These are phyloP conservation scores for Neofusicoccum umdonicola DNA, from an alignment of 2,329 filamentous ascomycete genomes.

Conservation along the genomic window DNA sequence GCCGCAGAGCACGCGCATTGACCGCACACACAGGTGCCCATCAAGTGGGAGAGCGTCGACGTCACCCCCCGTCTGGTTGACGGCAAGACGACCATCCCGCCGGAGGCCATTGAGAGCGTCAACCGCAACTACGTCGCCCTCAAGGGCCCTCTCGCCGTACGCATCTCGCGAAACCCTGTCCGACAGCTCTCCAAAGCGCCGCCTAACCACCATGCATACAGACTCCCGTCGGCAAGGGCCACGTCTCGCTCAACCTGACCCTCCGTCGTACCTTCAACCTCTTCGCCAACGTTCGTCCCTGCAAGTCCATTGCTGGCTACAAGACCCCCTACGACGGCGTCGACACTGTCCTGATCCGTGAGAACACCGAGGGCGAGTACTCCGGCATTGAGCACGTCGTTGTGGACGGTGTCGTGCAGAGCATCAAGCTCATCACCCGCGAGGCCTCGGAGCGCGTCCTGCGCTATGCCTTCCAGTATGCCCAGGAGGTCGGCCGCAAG, in stretches of 20 bases:
- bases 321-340: conserved; percentile 98
- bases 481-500: conserved; percentile 84
- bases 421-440: conserved; percentile 98
- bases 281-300: conserved; percentile 97
- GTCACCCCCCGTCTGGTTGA: conserved; percentile 92
- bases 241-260: conserved; percentile 97
- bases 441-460: conserved; percentile 94
- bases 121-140: conserved; percentile 94
- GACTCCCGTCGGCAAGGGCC: conserved; percentile 97
- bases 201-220: conserved; percentile 40
- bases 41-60: conserved; percentile 96
- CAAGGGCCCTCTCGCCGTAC: conserved; percentile 93
- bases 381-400: conserved; percentile 98
- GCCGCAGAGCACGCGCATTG: conserved; percentile 13
- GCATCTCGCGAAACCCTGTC: conserved; percentile 34
- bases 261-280: conserved; percentile 99
- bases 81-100: conserved; percentile 91
- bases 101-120: conserved; percentile 90
- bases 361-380: conserved; percentile 99
- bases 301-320: conserved; percentile 93
- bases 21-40: conserved; percentile 62
- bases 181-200: neutral
- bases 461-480: conserved; percentile 97
- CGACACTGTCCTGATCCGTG: conserved; percentile 95
- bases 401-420: conserved; percentile 96